Evolutionary conservation across 2,329 filamentous ascomycete species (phyloP), one percentile per base, ranked within the genome.

Genomic region (Magnaporthiopsis rhizophila): DNA sequence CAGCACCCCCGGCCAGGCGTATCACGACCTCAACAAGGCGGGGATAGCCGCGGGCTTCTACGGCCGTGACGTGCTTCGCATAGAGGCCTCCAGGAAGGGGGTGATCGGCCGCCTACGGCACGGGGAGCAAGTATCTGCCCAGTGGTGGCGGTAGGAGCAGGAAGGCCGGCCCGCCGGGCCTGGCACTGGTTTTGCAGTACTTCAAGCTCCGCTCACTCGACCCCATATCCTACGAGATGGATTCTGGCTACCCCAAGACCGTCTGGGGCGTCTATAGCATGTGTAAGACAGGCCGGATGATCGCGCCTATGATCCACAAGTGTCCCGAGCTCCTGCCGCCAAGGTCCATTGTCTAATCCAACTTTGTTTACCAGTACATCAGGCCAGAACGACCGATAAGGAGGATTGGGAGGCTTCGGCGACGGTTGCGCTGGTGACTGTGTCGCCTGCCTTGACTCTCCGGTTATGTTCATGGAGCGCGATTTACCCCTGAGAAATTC

Each of bases 111-210:
- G 18, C 38, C 13, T 59, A 2, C 62, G 80, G 30, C 65, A 71
- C 8, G 72, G 71, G 72, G 59, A 67, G 65, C 56, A 79, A 76
- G 65, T 81, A 81, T 64, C 67, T 76, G 26, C 73, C 72, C 11
- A 36, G 11, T 11, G 7, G 74, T 67, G n/a, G 71, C 73, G 34
- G 72, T 62, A 15, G 65, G 38, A 18, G 21, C 4, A 50, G 30
- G 15, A 21, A 18, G 15, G 15, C 18, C 11, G 38, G 38, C 38
- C 38, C 5, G 15, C 38, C 36, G 45, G 61, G 24, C 30, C 59
- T 64, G 32, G 30, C 53, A 11, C 21, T 34, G 30, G 21, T 62
- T 12, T 24, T 36, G 18, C 26, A 58, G 18, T 65, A 28, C n/a
- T 50, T 62, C 24, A 60, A 57, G 18, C 60, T 65, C 15, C 61